A percentile compares a stretch with the other conserved stretches of the same genome.
Evolutionary conservation across 371 early-diverging fungal species (phyloP).

Genomic region (Apophysomyces trapeziformis): DNA sequence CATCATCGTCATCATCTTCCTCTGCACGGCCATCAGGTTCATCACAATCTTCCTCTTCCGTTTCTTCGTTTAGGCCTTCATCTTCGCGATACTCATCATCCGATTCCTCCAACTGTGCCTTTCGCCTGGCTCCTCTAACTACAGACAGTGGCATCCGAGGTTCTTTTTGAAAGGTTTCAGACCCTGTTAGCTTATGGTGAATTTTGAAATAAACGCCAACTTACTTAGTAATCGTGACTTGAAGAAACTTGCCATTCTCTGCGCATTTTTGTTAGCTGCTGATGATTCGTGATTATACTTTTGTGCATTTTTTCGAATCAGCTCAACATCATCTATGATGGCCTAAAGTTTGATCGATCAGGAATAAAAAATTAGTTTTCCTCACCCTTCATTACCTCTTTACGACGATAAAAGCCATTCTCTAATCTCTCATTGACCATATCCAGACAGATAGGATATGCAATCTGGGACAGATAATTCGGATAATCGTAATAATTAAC

Average conservation of each 20-base stretch:
- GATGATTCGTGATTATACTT: slow-evolving; percentile 70
- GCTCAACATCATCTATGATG: slow-evolving; percentile 67
- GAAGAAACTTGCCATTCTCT: slow-evolving; percentile 61
- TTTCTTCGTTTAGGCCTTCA: slow-evolving; percentile 32
- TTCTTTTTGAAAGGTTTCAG: slow-evolving; percentile 28
- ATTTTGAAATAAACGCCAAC: slow-evolving; percentile 6
- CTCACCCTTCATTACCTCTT: slow-evolving; percentile 38
- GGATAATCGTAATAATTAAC: slow-evolving; percentile 72
- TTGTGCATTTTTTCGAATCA: slow-evolving; percentile 70
- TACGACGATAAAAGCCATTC: slow-evolving; percentile 65
- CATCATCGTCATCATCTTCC: slow-evolving; percentile 45
- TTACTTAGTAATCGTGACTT: slow-evolving; percentile 54
- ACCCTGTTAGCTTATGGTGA: background rate
- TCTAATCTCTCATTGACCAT: slow-evolving; percentile 59
- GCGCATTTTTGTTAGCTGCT: slow-evolving; percentile 59
- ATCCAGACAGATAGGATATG: slow-evolving; percentile 75
- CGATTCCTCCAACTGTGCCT: slow-evolving; percentile 39
- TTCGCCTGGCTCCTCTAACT: slow-evolving; percentile 36
- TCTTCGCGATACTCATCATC: slow-evolving; percentile 49
- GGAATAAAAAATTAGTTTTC: too few species aligned
- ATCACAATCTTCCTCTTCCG: slow-evolving; percentile 40
- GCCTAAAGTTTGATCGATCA: slow-evolving; percentile 32
- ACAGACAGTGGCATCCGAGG: slow-evolving; percentile 47
- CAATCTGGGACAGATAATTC: slow-evolving; percentile 65
- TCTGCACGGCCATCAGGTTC: slow-evolving; percentile 35